Evolutionary conservation across 306 rosid species (phyloP), one percentile per base, ranked within the genome.

Genomic region (Prunus davidiana): DNA sequence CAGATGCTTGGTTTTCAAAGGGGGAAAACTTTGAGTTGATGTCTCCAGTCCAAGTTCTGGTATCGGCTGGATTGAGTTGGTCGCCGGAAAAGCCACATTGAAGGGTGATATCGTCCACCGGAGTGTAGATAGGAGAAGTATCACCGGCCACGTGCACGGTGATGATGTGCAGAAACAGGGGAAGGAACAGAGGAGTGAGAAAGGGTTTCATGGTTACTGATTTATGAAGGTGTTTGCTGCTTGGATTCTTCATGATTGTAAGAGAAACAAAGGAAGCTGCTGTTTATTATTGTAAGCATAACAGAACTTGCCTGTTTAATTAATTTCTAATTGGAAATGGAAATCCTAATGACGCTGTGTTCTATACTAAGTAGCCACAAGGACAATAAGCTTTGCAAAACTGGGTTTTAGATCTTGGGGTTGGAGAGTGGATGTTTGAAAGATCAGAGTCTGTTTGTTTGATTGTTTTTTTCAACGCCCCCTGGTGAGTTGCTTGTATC

Each of bases 41-140:
- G 15, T 83, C 86, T 38, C 81, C 81, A 2, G 2, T 24, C 86
- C 86, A 83, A 2, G 7, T 52, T 18, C 74, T 56, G 7, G 0
- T 1, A 4, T 25, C 66, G 3, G 0, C 2, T 2, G 0, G 3
- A 0, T 6, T 19, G 51, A 22, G 1, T 3, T 5, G 3, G 3
- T 1, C 4, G 27, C 15, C 52, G 8, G 68, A 8, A 24, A n/a
- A 8, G 66, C 80, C 85, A 49, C 85, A 82, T 20, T 55, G n/a
- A 58, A 78, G 54, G 72, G 73, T 60, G 20, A 73, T 66, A 9
- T 67, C 34, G 4, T 64, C 69, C 3, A 13, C 13, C 0, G 74
- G 80, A 3, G 0, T 9, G 52, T 67, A 73, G 5, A 60, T 4
- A 60, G 65, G 20, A 3, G 38, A 2, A 2, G 0, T 10, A 2